A percentile compares a stretch with the other conserved stretches of the same genome.
Conservation (phyloP, 2,329 filamentous ascomycete genomes). For the Verticillium klebahnii region DNA sequence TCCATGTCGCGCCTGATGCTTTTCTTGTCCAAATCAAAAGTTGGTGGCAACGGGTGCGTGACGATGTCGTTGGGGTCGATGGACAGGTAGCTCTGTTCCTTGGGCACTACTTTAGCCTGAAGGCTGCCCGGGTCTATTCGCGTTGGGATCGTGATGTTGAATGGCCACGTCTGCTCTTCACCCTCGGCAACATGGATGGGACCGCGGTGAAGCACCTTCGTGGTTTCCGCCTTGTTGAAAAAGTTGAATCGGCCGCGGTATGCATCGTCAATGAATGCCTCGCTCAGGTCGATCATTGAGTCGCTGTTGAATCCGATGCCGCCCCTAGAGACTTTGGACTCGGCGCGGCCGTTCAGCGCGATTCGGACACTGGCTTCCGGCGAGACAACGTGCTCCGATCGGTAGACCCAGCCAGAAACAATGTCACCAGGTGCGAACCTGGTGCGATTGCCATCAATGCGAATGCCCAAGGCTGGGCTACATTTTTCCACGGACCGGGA, state of each 20-base stretch:
- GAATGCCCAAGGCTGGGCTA: neutral
- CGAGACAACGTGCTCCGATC: conserved; percentile 14
- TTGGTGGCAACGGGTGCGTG: no score
- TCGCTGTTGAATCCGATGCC: conserved; percentile 2
- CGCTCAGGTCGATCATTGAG: no score
- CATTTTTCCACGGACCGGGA: no score
- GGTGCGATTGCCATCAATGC: neutral
- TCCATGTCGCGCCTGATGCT: conserved; percentile 9
- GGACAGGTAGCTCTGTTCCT: conserved; percentile 5
- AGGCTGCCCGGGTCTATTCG: conserved; percentile 1
- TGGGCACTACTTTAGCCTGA: neutral
- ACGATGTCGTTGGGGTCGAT: neutral
- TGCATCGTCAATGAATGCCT: neutral
- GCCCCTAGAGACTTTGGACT: conserved; percentile 17
- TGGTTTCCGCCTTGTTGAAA: conserved; percentile 11
- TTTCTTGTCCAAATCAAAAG: neutral
- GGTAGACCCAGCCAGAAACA: conserved; percentile 19
- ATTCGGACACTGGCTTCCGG: conserved; percentile 15
- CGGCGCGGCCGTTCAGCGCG: conserved; percentile 18
- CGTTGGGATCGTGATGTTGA: conserved; percentile 21
- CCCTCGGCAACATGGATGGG: conserved; percentile 15
- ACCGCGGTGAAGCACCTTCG: conserved; percentile 14
- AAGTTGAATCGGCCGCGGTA: conserved; percentile 21
- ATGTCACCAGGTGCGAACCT: conserved; percentile 16
- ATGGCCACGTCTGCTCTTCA: conserved; percentile 18